Conservation (phyloP, 495 filamentous ascomycete genomes). For the Penicillium antarcticum region DNA sequence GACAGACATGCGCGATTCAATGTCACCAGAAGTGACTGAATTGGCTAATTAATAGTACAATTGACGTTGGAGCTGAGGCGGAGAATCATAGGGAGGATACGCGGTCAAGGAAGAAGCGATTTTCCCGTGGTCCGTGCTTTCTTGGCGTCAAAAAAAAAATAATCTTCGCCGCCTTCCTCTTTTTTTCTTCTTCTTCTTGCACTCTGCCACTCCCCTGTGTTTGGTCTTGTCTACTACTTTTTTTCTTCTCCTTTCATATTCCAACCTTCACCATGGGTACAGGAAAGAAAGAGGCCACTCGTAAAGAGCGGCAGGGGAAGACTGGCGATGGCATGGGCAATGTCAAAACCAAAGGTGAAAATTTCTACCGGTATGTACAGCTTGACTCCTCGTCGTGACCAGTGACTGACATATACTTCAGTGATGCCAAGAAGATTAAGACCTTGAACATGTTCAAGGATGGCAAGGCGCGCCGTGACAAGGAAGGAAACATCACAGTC, state of each 20-base stretch:
- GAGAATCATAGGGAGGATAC: conserved; percentile 10
- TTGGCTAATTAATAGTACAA: neutral
- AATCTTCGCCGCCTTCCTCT: conserved; percentile 26
- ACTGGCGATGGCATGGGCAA: conserved; percentile 80
- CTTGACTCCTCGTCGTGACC: neutral
- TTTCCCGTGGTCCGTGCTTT: conserved; percentile 44
- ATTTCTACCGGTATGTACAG: conserved; percentile 71
- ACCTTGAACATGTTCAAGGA: conserved; percentile 84
- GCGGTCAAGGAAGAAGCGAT: conserved; percentile 36
- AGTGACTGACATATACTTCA: conserved; percentile 24
- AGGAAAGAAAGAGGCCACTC: conserved; percentile 85
- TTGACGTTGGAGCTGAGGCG: neutral
- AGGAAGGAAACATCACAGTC: conserved; percentile 70
- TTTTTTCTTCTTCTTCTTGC: conserved; percentile 30
- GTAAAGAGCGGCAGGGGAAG: conserved; percentile 80
- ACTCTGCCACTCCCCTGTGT: conserved; percentile 34
- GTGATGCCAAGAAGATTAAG: conserved; percentile 82
- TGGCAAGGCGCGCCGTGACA: conserved; percentile 72
- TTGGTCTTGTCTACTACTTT: conserved; percentile 28
- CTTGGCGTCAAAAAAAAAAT: conserved; percentile 43
- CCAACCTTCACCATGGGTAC: conserved; percentile 70
- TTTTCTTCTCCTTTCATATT: conserved; percentile 20
- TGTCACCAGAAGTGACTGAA: neutral
- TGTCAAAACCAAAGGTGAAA: conserved; percentile 91
- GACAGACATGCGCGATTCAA: conserved; percentile 33